Percentiles rank a stretch among this genome's conserved stretches.
Evolutionary conservation across 805 yeast genomes (phyloP).

Genomic region (Candida piceae): DNA sequence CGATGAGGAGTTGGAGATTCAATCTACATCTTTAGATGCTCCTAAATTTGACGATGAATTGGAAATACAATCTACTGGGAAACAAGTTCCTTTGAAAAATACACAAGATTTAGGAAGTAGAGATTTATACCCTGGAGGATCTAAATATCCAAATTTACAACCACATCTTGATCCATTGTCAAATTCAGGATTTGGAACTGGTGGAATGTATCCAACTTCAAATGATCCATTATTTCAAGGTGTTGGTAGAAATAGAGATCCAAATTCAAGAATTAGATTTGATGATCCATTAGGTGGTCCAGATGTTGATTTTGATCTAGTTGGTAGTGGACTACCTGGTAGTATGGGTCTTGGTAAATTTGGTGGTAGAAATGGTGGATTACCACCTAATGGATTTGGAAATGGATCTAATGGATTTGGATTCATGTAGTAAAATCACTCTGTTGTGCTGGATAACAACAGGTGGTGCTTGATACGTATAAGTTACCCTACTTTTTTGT

Average conservation of each 20-base stretch:
- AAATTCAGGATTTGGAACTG: conserved; percentile 18
- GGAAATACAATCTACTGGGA: too few relatives aligned
- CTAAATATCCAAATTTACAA: conserved; percentile 35
- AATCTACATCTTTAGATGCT: too few relatives aligned
- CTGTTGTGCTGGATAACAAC: too few relatives aligned
- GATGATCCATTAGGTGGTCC: conserved; percentile 49
- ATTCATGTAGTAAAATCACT: too few relatives aligned
- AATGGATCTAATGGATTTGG: too few relatives aligned
- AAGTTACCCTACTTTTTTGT: too few relatives aligned
- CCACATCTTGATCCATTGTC: conserved; percentile 40
- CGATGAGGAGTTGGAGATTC: conserved; percentile 46
- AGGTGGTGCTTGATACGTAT: too few relatives aligned
- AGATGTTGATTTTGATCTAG: conserved; percentile 36
- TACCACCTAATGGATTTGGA: too few relatives aligned
- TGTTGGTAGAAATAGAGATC: conserved; percentile 4
- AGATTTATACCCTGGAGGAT: conserved; percentile 45
- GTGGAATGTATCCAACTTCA: conserved; percentile 52
- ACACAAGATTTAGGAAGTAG: conserved; percentile 36
- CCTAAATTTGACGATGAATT: conserved; percentile 15
- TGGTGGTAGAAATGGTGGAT: conserved; percentile 7
- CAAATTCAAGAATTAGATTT: conserved; percentile 36
- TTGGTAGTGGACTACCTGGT: conserved; percentile 45
- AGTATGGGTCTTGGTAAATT: conserved; percentile 24
- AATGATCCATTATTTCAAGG: conserved; percentile 45
- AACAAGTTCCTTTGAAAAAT: too few relatives aligned